Base-by-base conservation (phyloP, 2,329 filamentous ascomycete species). In the Calonectria hongkongensis region DNA sequence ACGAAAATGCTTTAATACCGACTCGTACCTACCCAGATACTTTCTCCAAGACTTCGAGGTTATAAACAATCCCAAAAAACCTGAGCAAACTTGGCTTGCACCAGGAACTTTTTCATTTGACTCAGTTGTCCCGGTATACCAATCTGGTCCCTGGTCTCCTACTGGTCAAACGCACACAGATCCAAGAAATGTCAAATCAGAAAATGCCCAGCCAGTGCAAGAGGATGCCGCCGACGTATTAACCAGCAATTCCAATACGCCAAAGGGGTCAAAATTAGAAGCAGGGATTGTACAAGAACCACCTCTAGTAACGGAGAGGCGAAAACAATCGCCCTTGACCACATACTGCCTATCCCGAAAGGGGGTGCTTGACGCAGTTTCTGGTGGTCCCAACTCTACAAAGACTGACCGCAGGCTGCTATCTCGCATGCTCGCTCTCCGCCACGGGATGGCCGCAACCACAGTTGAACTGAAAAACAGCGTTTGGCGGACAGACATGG, bases 21-120 rank as follows among this genome's bases (percentile, higher is more conserved):
- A 78, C 0, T 79, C 81, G 0, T 79, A 79, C 1, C 82, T 94
- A 8, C 94, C 94, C 1, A 83, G 82, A 16, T 91, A 88, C 78
- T 93, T 95, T 79, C 84, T 94, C 5, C 89, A 93, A 68, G 86
- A 89, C 39, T 92, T 95, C 72, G 87, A 88, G 33, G 78, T 91
- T 2, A 84, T 91, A 15, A 79, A 84, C 1, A 88, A 93, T 68
- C 92, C 92, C 0, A 83, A 86, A 12, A 90, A 89, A 0, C 80
- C 82, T 0, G 79, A 80, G 0, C 77, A 84, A 2, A 84, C 88
- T 0, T 94, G 90, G 90, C 90, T 88, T 81, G 84, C 91, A 18
- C 92, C 92, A 0, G 84, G 83, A 10, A 85, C 83, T 47, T 74
- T 87, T 16, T 74, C 82, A 2, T 81, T 84, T 51, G 74, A 79